Base-by-base conservation (phyloP, 768 basidiomycete genomes). In the Mycena vitilis region DNA sequence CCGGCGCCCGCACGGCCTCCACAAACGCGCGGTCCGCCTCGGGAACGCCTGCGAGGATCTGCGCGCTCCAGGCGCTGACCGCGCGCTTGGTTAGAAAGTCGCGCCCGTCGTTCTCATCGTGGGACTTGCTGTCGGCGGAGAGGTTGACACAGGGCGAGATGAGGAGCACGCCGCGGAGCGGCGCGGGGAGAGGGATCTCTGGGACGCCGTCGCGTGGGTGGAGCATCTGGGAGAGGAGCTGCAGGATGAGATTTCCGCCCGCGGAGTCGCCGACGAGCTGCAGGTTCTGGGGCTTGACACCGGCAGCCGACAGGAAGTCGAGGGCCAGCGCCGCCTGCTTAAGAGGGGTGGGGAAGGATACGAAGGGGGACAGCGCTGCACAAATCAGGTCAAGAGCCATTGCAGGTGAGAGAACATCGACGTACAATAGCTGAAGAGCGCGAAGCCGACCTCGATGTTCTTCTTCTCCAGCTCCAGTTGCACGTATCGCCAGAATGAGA, bases 61-160 rank as follows among this genome's bases (percentile, higher is more conserved):
- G 53, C 38, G 66, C 62, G 15, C 73, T 73, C 72, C 69, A 73
- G 5, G 40, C 44, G 15, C 16, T 60, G 45, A 79, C 40, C 10
- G 66, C 61, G 6, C 6, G 34, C 7, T 60, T 25, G 12, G 57
- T 30, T 34, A 82, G 23, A 38, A 76, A 70, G 64, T 83, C 82
- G 37, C 49, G 73, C 23, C 66, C 49, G 40, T 70, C 71, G 64
- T 81, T 78, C 49, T 68, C 71, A 22, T 30, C 16, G 61, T 74
- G 73, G 12, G 77, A 80, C n/a, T 64, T 59, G 30, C 73, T 73
- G 10, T 74, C 70, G 11, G 68, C 73, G 25, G 70, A 51, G 36
- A 81, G 73, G 49, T 68, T 70, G 9, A 76, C 73, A 83, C 83
- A 84, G 15, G 82, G 81, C 0, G 80, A 80, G 52, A 82, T 73